phyloP scores from a whole-genome alignment of 768 basidiomycete genomes.

The Dacryopinax spathularia region DNA sequence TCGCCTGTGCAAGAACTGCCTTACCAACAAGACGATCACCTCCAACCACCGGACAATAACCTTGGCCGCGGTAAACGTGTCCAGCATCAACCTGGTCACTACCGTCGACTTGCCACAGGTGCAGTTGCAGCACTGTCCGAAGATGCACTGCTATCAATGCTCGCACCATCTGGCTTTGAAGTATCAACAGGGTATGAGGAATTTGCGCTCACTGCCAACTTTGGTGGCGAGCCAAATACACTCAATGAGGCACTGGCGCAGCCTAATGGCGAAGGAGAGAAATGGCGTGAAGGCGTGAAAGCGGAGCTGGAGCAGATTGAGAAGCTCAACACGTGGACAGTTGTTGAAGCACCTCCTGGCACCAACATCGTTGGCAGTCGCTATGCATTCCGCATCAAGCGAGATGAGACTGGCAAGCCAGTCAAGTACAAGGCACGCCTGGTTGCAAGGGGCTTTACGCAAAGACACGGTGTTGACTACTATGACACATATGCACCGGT shows the following conservation, averaged over 20 bases:
- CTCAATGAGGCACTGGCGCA: neutral
- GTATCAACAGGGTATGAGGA: neutral
- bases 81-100: too few species aligned
- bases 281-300: neutral
- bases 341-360: conserved; percentile 3
- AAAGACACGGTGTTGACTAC: conserved; percentile 8
- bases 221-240: too few species aligned
- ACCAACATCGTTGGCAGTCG: neutral
- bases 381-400: conserved; percentile 5
- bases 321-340: neutral
- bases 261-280: neutral
- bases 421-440: conserved; percentile 6
- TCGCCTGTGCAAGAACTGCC: too few species aligned
- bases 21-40: too few species aligned
- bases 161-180: neutral
- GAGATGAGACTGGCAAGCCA: neutral
- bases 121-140: too few species aligned
- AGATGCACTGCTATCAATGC: too few species aligned
- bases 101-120: too few species aligned
- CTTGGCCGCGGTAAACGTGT: too few species aligned
- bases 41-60: too few species aligned
- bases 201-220: neutral
- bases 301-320: conserved; percentile 5
- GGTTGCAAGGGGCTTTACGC: conserved; percentile 9
- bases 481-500: too few species aligned